Percentiles rank a stretch among this genome's conserved stretches.
Evolutionary conservation across 2,329 filamentous ascomycete genomes (phyloP).

Genomic region (Metarhizium humberi): DNA sequence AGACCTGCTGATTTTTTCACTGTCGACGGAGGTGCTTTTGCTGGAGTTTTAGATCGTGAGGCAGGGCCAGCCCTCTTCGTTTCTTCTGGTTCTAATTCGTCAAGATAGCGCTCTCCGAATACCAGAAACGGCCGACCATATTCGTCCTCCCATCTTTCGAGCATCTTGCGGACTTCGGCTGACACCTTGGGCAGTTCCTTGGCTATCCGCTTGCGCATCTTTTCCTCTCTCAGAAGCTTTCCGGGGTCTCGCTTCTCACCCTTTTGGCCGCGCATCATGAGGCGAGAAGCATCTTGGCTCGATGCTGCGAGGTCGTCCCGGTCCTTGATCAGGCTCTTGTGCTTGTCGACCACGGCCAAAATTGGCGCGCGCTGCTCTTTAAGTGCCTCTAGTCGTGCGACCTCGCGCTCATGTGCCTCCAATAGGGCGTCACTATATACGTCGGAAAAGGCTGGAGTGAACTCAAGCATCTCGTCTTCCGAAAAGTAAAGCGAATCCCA

Average conservation of each 20-base stretch:
- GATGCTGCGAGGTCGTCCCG: constrained; percentile 81
- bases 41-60: constrained; percentile 64
- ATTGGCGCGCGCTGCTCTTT: constrained; percentile 82
- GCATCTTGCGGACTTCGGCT: constrained; percentile 67
- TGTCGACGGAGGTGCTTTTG: constrained; percentile 43
- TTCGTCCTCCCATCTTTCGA: constrained; percentile 87
- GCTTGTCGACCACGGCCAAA: constrained; percentile 71
- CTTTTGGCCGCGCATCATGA: constrained; percentile 86
- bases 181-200: constrained; percentile 94
- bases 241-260: constrained; percentile 92
- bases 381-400: constrained; percentile 68
- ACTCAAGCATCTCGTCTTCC: constrained; percentile 97
- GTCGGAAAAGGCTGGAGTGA: constrained; percentile 92
- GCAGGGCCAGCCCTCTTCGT: constrained; percentile 43
- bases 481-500: constrained; percentile 94
- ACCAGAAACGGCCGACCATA: constrained; percentile 90
- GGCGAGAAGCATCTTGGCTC: constrained; percentile 86
- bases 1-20: constrained; percentile 24
- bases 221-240: constrained; percentile 88
- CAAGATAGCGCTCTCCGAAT: constrained; percentile 83
- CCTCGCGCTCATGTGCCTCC: constrained; percentile 89
- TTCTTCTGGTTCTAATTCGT: constrained; percentile 62
- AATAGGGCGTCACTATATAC: constrained; percentile 94
- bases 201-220: constrained; percentile 94
- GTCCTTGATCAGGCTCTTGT: constrained; percentile 74